Evolutionary conservation across 441 rosid species (phyloP), one percentile per base, ranked within the genome.

Genomic region (Melastoma candidum): DNA sequence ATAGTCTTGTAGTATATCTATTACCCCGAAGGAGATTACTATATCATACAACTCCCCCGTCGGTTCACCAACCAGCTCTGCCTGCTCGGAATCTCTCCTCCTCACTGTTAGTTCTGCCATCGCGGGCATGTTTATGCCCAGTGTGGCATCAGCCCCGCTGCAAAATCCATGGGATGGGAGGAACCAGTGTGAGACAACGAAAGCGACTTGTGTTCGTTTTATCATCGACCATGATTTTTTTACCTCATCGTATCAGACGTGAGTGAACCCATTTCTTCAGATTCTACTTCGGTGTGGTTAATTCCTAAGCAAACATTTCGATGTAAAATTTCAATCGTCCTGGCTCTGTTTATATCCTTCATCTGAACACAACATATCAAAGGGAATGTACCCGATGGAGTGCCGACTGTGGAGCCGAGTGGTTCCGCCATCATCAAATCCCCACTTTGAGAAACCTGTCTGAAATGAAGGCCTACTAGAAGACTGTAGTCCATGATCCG

Each of bases 401-500:
- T 62, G 60, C 11, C 49, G 22, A 14, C 3, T 26, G 47, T 59
- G 4, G 54, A 29, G 36, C 36, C 36, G 36, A 29, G 10, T 12
- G 66, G 66, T 46, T 54, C 59, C 1, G 48, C 59, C 14, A 54
- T 39, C 45, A 45, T 26, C 48, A 13, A 25, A 17, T 62, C 59
- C 47, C 26, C 49, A 32, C 44, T 26, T 9, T 62, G 49, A 26
- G 66, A 48, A 26, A 56, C 32, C 11, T 62, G 44, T 27, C 46
- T 59, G 59, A 62, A 62, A 49, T 62, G 66, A 48, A 62, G 44
- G 14, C 66, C 66, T 1, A 62, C 43, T 27, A 62, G 60, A 44
- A 62, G 66, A 46, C 66, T 62, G 32, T 62, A 62, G 54, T 62
- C 66, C 66, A 62, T 62, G 41, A 62, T 62, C 45, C 66, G 47